Evolutionary conservation across 2,329 filamentous ascomycete genomes (phyloP), one percentile per base, ranked within the genome.

Genomic region (Epicoccum nigrum): DNA sequence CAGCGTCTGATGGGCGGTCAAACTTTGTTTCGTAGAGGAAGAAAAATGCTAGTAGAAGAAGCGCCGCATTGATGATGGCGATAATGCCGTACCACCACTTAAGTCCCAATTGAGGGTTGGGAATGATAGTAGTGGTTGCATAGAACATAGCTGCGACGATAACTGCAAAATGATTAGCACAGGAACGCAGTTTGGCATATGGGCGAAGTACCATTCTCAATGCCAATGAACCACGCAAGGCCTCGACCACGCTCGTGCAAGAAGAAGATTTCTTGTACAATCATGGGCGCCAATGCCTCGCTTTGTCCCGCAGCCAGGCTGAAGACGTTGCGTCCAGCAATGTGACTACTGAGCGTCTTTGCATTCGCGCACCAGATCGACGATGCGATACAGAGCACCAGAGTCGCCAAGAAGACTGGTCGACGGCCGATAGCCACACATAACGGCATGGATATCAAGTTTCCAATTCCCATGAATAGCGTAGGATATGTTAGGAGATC

Each of bases 1-100:
- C 35, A 15, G 35, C 35, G n/a, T 39, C 35, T n/a, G 35, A 39
- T 2, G 35, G 35, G 7, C 35, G 35, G 12, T 39, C 21, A 20
- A 27, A 39, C 21, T 39, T 39, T 4, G 35, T 15, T 12, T 39
- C 35, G n/a, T 39, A 39, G n/a, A 39, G 35, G n/a, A 27, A 39
- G 13, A 39, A 15, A 13, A 9, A 39, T 11, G 35, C 35, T 13
- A 27, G 20, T 12, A 17, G 4, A 17, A 39, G 35, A 5, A 39
- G 21, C 16, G 20, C 35, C n/a, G 21, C 35, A 17, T 39, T 39
- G 20, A 39, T 39, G 13, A 39, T 39, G 3, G 35, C 35, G 15
- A 39, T 39, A 7, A 39, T 27, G 8, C 35, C 35, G n/a, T 39
- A 39, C 35, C 35, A 39, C 35, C 35, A 39, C 21, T 39, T 39